These are phyloP conservation scores for Blastobotrys illinoisensis DNA, from an alignment of 1,139 yeast genomes.

Conservation along the genomic window DNA sequence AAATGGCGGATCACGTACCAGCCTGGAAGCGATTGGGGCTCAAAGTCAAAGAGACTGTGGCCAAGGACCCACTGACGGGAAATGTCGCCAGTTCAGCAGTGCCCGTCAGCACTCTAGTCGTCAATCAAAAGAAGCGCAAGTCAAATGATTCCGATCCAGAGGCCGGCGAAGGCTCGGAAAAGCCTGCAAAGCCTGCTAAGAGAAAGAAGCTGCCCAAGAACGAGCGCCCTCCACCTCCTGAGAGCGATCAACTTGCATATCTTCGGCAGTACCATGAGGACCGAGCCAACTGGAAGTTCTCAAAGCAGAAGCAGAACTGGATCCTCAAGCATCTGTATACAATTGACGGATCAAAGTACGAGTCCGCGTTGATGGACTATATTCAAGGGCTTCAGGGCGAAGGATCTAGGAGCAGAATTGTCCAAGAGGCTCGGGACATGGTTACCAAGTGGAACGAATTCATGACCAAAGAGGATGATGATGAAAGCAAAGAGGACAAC, in stretches of 20 bases:
- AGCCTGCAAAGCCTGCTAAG: constrained; percentile 52
- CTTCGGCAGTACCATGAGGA: constrained; percentile 60
- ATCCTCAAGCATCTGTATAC: constrained; percentile 54
- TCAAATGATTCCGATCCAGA: constrained; percentile 42
- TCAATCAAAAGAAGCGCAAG: constrained; percentile 1
- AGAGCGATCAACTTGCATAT: constrained; percentile 74
- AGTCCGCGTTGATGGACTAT: constrained; percentile 50
- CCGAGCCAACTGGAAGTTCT: constrained; percentile 75
- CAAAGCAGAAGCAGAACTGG: constrained; percentile 95
- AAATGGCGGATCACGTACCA: constrained; percentile 42
- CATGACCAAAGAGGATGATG: constrained; percentile 34
- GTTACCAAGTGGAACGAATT: constrained; percentile 54
- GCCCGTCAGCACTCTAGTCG: neutral
- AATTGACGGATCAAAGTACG: constrained; percentile 58
- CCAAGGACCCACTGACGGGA: constrained; percentile 26
- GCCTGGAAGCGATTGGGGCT: constrained; percentile 91
- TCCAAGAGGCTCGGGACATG: constrained; percentile 46
- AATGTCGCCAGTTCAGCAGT: neutral
- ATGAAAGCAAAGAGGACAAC: constrained; percentile 32
- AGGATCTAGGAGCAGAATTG: constrained; percentile 56
- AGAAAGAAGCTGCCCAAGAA: constrained; percentile 68
- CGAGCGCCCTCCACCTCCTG: constrained; percentile 71
- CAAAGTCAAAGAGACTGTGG: constrained; percentile 38
- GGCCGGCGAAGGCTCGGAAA: constrained; percentile 36
- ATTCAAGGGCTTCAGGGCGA: constrained; percentile 64